Evolutionary conservation across 441 rosid species (phyloP).

Genomic region (Jatropha multifida): DNA sequence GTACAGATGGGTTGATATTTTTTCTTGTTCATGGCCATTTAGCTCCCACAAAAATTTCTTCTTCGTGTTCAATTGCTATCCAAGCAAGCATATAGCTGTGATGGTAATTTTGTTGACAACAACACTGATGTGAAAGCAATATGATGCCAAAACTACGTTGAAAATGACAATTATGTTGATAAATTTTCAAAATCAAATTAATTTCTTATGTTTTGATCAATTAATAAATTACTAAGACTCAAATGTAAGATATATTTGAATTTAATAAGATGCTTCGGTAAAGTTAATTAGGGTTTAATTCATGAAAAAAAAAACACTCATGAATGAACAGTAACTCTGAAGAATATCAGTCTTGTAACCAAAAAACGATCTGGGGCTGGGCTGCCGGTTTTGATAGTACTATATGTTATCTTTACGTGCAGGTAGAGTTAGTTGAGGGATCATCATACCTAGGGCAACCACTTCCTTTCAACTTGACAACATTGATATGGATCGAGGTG

Average conservation of each 20-base stretch:
- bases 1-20: neutral
- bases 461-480: conserved; percentile 68
- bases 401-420: neutral
- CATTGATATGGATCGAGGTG: conserved; percentile 79
- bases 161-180: neutral
- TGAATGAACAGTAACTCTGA: too few relatives aligned
- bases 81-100: conserved; percentile 28
- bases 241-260: too few relatives aligned
- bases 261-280: too few relatives aligned
- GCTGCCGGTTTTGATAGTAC: too few relatives aligned
- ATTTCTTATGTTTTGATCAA: too few relatives aligned
- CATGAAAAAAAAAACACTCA: too few relatives aligned
- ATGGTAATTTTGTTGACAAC: neutral
- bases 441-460: conserved; percentile 85
- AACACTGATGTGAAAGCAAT: neutral
- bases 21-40: neutral
- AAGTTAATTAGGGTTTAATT: too few relatives aligned
- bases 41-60: neutral
- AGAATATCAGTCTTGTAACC: too few relatives aligned
- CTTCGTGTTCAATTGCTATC: conserved; percentile 31
- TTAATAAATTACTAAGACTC: too few relatives aligned
- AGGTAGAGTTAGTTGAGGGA: conserved; percentile 87
- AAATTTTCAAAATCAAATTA: too few relatives aligned
- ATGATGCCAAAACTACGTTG: neutral
- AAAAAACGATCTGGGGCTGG: too few relatives aligned